Conservation (phyloP, 1,284 basidiomycete species). For the Ustilago xerochloae region DNA sequence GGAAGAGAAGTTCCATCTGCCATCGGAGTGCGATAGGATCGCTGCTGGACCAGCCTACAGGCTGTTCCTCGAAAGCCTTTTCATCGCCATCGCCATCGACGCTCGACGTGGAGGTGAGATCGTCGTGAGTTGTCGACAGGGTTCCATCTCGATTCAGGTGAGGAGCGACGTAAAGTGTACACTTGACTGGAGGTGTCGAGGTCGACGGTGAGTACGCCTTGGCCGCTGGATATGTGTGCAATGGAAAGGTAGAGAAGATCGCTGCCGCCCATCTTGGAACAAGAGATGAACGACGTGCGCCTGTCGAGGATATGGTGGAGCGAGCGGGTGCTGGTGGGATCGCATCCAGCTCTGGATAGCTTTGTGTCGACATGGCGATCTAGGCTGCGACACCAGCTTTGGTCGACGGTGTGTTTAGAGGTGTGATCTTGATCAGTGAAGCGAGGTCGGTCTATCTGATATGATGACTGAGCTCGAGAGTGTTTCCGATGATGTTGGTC, state of each 20-base stretch:
- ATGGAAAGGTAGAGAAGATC: slow-evolving; percentile 48
- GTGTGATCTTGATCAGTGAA: not conserved
- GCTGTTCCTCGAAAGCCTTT: not conserved
- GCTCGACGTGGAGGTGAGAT: not conserved
- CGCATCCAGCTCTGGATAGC: slow-evolving; percentile 50
- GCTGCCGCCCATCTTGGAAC: slow-evolving; percentile 39
- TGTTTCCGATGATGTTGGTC: no score
- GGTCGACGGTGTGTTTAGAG: no score
- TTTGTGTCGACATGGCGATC: slow-evolving; percentile 11
- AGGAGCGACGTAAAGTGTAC: slow-evolving; percentile 49
- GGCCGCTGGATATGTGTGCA: slow-evolving; percentile 42
- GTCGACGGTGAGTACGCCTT: slow-evolving; percentile 19
- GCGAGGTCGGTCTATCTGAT: not conserved
- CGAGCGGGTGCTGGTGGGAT: slow-evolving; percentile 51
- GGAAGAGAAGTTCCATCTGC: slow-evolving; percentile 61
- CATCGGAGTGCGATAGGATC: slow-evolving; percentile 59
- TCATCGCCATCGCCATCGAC: slow-evolving; percentile 1
- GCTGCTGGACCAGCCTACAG: slow-evolving; percentile 53
- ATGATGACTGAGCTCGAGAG: not conserved
- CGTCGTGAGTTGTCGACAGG: slow-evolving; percentile 10
- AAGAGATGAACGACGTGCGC: slow-evolving; percentile 4
- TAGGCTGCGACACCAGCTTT: not conserved
- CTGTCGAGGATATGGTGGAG: slow-evolving; percentile 17
- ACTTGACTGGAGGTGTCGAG: slow-evolving; percentile 24
- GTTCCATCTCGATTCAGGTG: slow-evolving; percentile 40